Conservation (phyloP, 176 grass and related monocot genomes). For the sorghum (Sorghum bicolor) region Sorghum_bicolor_NCBIv3 NC_012875.2:1984001-1984500, state of each 20-base stretch:
- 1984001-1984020: too few relatives aligned
- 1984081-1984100: too few relatives aligned
- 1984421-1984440: neutral
- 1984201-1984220: too few relatives aligned
- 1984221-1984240: too few relatives aligned
- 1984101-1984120: too few relatives aligned
- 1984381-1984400: conserved; percentile 51
- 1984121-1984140: too few relatives aligned
- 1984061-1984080: too few relatives aligned
- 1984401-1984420: neutral
- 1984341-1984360: conserved; percentile 17
- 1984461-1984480: neutral
- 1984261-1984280: conserved; percentile 45
- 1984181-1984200: too few relatives aligned
- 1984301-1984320: conserved; percentile 54
- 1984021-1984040: too few relatives aligned
- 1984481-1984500: neutral
- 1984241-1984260: conserved; percentile 57
- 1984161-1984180: too few relatives aligned
- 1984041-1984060: too few relatives aligned
- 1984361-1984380: conserved; percentile 22
- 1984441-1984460: conserved; percentile 32
- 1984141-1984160: too few relatives aligned
- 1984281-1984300: conserved; percentile 46
- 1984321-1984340: conserved; percentile 16